phyloP scores from a whole-genome alignment of 2,329 filamentous ascomycete species.

The Allantophomopsis lycopodina region DNA sequence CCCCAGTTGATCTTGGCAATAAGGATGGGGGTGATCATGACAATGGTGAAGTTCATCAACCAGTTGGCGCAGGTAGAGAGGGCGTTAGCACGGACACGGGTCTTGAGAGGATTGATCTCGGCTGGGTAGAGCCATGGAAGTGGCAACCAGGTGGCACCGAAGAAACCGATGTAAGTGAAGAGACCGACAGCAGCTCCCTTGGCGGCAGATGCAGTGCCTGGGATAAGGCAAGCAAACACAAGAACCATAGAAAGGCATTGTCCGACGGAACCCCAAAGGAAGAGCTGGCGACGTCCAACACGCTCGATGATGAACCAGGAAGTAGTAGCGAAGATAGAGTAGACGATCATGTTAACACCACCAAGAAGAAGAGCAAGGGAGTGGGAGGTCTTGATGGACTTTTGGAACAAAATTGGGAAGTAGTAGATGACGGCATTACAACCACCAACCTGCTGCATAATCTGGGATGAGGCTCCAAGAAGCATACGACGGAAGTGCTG shows the following conservation, averaged over 20 bases:
- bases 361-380: conserved; percentile 38
- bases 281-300: conserved; percentile 55
- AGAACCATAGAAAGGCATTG: conserved; percentile 56
- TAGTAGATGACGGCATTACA: conserved; percentile 31
- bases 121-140: conserved; percentile 50
- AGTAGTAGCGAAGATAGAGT: conserved; percentile 34
- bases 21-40: conserved; percentile 24
- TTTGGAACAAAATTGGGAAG: conserved; percentile 35
- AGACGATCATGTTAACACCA: conserved; percentile 41
- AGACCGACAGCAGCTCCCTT: conserved; percentile 34
- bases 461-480: conserved; percentile 32
- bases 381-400: conserved; percentile 28
- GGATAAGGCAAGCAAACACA: conserved; percentile 22
- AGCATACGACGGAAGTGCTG: conserved; percentile 39
- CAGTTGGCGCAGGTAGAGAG: conserved; percentile 38
- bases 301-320: conserved; percentile 40
- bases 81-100: conserved; percentile 49
- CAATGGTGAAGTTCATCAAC: conserved; percentile 41
- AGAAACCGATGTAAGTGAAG: conserved; percentile 49
- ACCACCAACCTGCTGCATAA: conserved; percentile 36
- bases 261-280: conserved; percentile 54
- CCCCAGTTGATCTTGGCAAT: conserved; percentile 20
- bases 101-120: conserved; percentile 44
- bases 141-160: conserved; percentile 44
- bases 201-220: conserved; percentile 12